Evolutionary conservation across 129 eudicot genomes (phyloP).

Genomic region (Arctium lappa): DNA sequence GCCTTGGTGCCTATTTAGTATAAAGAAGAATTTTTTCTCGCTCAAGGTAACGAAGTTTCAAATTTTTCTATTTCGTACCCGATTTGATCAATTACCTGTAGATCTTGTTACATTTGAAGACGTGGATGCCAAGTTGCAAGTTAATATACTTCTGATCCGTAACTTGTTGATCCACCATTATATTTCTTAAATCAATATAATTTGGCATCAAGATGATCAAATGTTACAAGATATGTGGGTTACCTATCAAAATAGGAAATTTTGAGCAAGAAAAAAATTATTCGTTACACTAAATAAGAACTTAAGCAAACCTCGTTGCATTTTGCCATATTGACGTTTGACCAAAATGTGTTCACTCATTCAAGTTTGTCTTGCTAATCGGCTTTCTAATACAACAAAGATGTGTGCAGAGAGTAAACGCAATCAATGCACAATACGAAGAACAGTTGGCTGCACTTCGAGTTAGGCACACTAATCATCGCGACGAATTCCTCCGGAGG

Average conservation of each 20-base stretch:
- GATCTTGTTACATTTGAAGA: neutral
- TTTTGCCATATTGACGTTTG: neutral
- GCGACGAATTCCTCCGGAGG: constrained; percentile 52
- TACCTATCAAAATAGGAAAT: neutral
- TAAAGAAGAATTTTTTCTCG: too few relatives aligned
- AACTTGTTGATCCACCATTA: too few relatives aligned
- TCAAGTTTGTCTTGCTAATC: neutral
- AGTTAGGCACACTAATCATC: constrained; percentile 45
- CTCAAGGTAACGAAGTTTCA: neutral
- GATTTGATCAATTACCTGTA: neutral
- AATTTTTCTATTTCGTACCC: neutral
- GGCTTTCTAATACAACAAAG: constrained; percentile 9
- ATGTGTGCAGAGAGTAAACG: constrained; percentile 51
- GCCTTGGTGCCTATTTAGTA: neutral
- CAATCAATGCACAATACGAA: constrained; percentile 59
- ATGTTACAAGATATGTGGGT: neutral
- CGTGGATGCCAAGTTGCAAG: neutral
- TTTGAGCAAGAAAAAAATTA: neutral
- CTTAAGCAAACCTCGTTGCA: neutral
- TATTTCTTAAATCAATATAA: too few relatives aligned
- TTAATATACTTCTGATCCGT: neutral
- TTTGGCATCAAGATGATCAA: too few relatives aligned
- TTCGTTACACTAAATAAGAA: neutral
- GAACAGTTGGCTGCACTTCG: constrained; percentile 65
- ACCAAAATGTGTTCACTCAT: neutral